phyloP scores from a whole-genome alignment of 2,329 filamentous ascomycete genomes.

The Cercospora zeina region DNA sequence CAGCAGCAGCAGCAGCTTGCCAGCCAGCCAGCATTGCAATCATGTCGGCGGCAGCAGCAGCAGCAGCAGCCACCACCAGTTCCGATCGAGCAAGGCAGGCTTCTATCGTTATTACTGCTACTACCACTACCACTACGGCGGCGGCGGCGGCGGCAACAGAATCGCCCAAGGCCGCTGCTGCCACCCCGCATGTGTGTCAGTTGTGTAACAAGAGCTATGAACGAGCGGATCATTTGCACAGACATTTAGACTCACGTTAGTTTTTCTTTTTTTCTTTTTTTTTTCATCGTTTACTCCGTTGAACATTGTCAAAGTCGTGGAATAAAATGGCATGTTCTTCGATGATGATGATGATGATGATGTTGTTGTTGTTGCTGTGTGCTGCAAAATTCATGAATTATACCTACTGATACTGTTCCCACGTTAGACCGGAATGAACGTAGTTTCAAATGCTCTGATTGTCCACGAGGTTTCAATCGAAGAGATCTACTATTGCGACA shows the following conservation, averaged over 20 bases:
- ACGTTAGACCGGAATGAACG: slow-evolving; percentile 37
- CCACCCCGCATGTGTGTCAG: slow-evolving; percentile 32
- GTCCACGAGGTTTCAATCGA: slow-evolving; percentile 38
- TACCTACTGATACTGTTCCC: too few species aligned
- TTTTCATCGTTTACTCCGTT: too few species aligned
- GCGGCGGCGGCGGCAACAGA: too few species aligned
- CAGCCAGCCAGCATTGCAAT: not conserved
- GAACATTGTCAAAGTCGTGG: not conserved
- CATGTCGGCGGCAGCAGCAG: too few species aligned
- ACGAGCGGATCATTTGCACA: slow-evolving; percentile 37
- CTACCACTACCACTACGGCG: not conserved
- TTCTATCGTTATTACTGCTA: not conserved
- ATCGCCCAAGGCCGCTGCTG: slow-evolving; percentile 2
- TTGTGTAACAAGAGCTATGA: slow-evolving; percentile 38
- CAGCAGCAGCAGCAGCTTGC: too few species aligned
- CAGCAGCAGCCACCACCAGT: not conserved
- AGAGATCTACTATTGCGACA: slow-evolving; percentile 39
- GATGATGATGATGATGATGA: too few species aligned
- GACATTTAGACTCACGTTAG: slow-evolving; percentile 39
- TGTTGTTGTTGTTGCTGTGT: too few species aligned
- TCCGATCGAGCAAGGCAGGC: slow-evolving; percentile 2
- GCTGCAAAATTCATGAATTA: too few species aligned
- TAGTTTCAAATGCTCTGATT: slow-evolving; percentile 37
- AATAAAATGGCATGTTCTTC: too few species aligned
- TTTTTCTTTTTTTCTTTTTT: not conserved